These are phyloP conservation scores for Backusella macrospora DNA, from an alignment of 192 early-diverging fungal genomes.

Conservation along the genomic window DNA sequence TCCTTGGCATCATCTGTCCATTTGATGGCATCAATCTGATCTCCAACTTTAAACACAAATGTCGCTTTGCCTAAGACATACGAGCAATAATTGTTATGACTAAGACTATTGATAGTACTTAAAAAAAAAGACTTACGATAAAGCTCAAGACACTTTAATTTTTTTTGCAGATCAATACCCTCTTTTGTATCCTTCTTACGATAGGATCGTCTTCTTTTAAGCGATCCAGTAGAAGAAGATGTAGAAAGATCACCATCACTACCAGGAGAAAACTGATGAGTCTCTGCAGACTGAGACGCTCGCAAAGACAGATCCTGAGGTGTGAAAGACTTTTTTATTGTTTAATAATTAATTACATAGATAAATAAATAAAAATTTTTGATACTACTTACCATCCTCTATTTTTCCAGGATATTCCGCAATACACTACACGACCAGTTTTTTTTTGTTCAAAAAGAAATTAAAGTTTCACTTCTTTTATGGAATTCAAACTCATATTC, in stretches of 20 bases:
- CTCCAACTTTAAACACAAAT: neutral
- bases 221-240: slow-evolving; percentile 13
- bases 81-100: neutral
- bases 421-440: too few species aligned
- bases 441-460: too few species aligned
- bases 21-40: slow-evolving; percentile 12
- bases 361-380: too few species aligned
- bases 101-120: neutral
- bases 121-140: neutral
- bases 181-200: neutral
- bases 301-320: neutral
- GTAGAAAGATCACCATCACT: slow-evolving; percentile 17
- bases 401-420: too few species aligned
- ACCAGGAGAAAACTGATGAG: slow-evolving; percentile 8
- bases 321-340: neutral
- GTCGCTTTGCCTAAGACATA: neutral
- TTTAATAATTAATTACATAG: neutral
- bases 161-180: neutral
- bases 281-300: neutral
- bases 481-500: too few species aligned
- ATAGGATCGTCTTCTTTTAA: slow-evolving; percentile 8
- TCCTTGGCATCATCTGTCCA: neutral
- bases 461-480: too few species aligned
- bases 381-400: too few species aligned
- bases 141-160: neutral